Evolutionary conservation across 495 filamentous ascomycete genomes (phyloP).

Genomic region (Aspergillus sclerotioniger): DNA sequence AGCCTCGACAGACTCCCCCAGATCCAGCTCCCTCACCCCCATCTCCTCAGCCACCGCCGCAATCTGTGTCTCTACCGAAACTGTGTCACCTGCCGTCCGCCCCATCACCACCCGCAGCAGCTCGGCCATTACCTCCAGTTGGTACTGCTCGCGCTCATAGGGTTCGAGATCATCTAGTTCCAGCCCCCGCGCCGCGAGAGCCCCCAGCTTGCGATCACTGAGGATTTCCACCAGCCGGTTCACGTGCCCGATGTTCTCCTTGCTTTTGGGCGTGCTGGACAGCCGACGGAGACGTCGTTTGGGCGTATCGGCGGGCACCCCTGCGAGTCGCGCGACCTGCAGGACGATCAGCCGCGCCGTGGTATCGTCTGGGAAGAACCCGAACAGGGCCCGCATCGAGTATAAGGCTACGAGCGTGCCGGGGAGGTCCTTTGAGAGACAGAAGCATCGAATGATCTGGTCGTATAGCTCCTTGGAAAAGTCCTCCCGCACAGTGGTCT

Average conservation of each 20-base stretch:
- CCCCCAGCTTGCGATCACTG: constrained; percentile 34
- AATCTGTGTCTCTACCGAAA: constrained; percentile 41
- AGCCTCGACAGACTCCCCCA: constrained; percentile 32
- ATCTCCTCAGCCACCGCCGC: constrained; percentile 52
- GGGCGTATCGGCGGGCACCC: constrained; percentile 37
- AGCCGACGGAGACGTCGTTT: constrained; percentile 44
- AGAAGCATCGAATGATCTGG: constrained; percentile 56
- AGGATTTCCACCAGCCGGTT: constrained; percentile 37
- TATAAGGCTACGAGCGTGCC: constrained; percentile 63
- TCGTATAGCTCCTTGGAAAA: constrained; percentile 55
- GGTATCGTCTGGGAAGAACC: constrained; percentile 48
- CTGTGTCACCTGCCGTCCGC: constrained; percentile 36
- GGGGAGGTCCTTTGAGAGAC: constrained; percentile 49
- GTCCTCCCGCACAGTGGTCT: constrained; percentile 27
- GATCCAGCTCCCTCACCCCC: constrained; percentile 42
- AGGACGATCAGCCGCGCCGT: constrained; percentile 52
- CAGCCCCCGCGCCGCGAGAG: constrained; percentile 35
- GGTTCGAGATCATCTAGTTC: constrained; percentile 39
- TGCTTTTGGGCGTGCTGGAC: constrained; percentile 41
- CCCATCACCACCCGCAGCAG: constrained; percentile 52
- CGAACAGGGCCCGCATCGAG: constrained; percentile 52
- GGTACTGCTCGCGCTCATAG: constrained; percentile 44
- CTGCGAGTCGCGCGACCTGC: constrained; percentile 49
- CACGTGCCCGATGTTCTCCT: constrained; percentile 44
- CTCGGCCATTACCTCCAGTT: constrained; percentile 49